Conservation (phyloP, 1,284 basidiomycete species). For the Meira nashicola region DNA sequence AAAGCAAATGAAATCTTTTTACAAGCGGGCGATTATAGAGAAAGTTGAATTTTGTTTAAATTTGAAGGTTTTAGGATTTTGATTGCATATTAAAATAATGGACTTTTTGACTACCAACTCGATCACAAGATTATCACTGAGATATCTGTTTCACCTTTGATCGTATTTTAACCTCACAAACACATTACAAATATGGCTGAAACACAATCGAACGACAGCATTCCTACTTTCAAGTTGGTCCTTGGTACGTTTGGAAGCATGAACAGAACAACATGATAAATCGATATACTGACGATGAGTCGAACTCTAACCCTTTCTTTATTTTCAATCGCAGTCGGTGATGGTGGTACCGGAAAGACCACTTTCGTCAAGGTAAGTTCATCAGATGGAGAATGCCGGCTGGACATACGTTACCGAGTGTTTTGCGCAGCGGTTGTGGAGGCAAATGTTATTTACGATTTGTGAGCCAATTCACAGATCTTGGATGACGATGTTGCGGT, state of each 20-base stretch:
- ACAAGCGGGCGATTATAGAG: no score
- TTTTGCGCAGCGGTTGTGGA: not conserved
- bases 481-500: not conserved
- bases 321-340: constrained; percentile 64
- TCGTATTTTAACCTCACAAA: not conserved
- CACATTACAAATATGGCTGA: constrained; percentile 23
- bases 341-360: constrained; percentile 87
- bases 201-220: constrained; percentile 38
- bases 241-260: constrained; percentile 65
- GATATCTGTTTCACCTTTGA: not conserved
- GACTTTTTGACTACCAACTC: no score
- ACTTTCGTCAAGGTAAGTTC: constrained; percentile 52
- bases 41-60: not conserved
- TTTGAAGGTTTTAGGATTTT: no score
- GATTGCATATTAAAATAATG: no score
- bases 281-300: constrained; percentile 26
- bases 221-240: constrained; percentile 98
- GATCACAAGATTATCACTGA: no score
- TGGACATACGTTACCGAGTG: not conserved
- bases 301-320: constrained; percentile 23
- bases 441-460: not conserved
- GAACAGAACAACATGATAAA: constrained; percentile 4
- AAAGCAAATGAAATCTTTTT: no score
- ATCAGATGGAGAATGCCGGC: not conserved
- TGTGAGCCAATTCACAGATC: not conserved